These are phyloP conservation scores for Cordyceps javanica DNA, from an alignment of 2,329 filamentous ascomycete species.

Conservation along the genomic window DNA sequence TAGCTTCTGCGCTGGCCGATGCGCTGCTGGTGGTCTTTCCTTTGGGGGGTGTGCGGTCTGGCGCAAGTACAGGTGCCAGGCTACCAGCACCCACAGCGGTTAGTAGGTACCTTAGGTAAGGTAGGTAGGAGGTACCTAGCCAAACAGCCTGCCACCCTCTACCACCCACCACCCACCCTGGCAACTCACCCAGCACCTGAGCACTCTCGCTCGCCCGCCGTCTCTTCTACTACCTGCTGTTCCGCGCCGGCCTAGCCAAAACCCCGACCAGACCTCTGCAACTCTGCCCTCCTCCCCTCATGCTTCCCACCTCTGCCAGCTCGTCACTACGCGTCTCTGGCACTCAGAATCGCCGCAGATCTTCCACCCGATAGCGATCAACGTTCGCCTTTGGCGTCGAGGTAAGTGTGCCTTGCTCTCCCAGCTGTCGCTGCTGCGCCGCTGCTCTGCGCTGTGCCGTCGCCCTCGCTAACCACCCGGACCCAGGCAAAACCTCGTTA, in stretches of 20 bases:
- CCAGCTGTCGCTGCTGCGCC: constrained; percentile 6
- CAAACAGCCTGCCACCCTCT: background rate
- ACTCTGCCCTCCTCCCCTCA: constrained; percentile 12
- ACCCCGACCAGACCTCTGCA: constrained; percentile 11
- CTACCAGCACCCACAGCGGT: background rate
- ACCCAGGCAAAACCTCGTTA: constrained; percentile 21
- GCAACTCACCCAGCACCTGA: background rate
- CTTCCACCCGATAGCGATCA: background rate
- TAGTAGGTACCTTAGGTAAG: too few relatives aligned
- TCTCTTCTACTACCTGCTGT: background rate
- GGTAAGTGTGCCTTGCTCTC: background rate
- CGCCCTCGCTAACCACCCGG: constrained; percentile 14
- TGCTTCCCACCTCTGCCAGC: constrained; percentile 4
- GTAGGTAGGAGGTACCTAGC: too few relatives aligned
- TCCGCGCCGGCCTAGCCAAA: constrained; percentile 3
- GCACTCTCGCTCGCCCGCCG: background rate
- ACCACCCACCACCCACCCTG: background rate
- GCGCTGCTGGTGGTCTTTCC: background rate
- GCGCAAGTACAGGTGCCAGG: background rate
- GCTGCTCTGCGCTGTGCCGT: constrained; percentile 7
- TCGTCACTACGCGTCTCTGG: constrained; percentile 4
- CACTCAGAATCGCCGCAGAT: background rate
- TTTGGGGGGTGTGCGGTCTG: background rate
- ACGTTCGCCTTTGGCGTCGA: background rate
- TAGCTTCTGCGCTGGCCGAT: background rate